Percentiles rank a stretch among this genome's conserved stretches.
These are phyloP conservation scores for Mortierella sp. DNA, from an alignment of 371 early-diverging fungal species.

Conservation along the genomic window DNA sequence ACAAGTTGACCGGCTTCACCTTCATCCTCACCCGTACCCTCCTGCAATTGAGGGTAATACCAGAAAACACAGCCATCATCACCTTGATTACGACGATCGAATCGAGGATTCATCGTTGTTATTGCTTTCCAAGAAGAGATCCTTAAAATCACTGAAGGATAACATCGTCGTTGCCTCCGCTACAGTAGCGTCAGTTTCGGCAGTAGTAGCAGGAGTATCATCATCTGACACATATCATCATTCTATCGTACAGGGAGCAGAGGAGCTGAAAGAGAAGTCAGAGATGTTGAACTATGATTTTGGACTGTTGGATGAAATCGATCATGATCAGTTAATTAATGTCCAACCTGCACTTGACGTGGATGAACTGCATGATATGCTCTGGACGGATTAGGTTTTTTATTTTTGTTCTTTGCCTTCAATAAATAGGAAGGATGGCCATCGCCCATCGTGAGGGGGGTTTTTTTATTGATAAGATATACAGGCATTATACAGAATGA, in stretches of 20 bases:
- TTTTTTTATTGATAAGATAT: not conserved
- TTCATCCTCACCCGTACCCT: too few relatives aligned
- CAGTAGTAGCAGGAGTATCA: too few relatives aligned
- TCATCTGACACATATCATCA: not conserved
- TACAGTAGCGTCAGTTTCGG: too few relatives aligned
- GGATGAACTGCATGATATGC: slow-evolving; percentile 29
- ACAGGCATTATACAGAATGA: slow-evolving; percentile 10
- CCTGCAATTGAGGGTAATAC: too few relatives aligned
- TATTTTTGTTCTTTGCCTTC: not conserved
- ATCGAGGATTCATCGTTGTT: not conserved
- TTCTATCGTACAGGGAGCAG: not conserved
- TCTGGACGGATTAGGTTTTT: slow-evolving; percentile 16
- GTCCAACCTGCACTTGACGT: slow-evolving; percentile 11
- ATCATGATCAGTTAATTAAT: slow-evolving; percentile 16
- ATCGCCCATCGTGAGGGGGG: not conserved
- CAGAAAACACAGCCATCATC: not conserved
- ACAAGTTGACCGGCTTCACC: too few relatives aligned
- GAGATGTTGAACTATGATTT: slow-evolving; percentile 22
- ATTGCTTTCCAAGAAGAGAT: too few relatives aligned
- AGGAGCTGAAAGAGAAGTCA: not conserved
- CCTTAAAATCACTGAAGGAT: too few relatives aligned
- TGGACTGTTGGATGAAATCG: slow-evolving; percentile 27
- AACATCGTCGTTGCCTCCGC: too few relatives aligned
- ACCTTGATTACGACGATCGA: not conserved
- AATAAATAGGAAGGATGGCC: not conserved